Percentiles rank a stretch among this genome's conserved stretches.
These are phyloP conservation scores for Bryum argenteum DNA, from an alignment of 225 moss, liverwort and hornwort species.

Conservation along the genomic window DNA sequence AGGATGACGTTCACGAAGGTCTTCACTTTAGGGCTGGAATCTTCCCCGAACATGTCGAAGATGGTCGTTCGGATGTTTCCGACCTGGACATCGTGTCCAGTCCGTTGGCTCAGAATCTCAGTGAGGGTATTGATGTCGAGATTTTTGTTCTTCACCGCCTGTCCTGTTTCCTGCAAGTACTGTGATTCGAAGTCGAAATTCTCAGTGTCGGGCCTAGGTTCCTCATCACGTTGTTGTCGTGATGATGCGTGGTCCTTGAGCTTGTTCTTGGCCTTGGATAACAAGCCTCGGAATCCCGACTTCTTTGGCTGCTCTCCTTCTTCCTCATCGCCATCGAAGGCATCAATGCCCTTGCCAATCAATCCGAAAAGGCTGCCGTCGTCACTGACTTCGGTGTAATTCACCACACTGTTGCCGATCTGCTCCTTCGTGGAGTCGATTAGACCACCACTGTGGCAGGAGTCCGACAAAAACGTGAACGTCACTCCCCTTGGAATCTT, in stretches of 20 bases:
- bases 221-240: not conserved
- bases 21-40: conserved; percentile 90
- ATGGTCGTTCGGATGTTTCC: conserved; percentile 89
- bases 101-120: conserved; percentile 74
- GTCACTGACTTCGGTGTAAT: conserved; percentile 30
- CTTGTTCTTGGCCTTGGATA: conserved; percentile 43
- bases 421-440: conserved; percentile 91
- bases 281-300: conserved; percentile 43
- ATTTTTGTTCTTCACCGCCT: conserved; percentile 45
- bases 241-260: conserved; percentile 31
- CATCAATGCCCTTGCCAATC: conserved; percentile 46
- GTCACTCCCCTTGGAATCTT: conserved; percentile 67
- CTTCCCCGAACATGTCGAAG: conserved; percentile 82
- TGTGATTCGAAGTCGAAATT: conserved; percentile 50
- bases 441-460: conserved; percentile 97
- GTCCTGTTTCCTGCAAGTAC: conserved; percentile 48
- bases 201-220: conserved; percentile 14
- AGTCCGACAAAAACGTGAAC: conserved; percentile 91
- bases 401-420: conserved; percentile 51
- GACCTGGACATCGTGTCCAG: conserved; percentile 72
- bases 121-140: conserved; percentile 52
- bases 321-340: conserved; percentile 28
- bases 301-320: conserved; percentile 34
- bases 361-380: conserved; percentile 35
- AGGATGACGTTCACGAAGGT: conserved; percentile 76